Evolutionary conservation across 2,329 filamentous ascomycete genomes (phyloP).

Genomic region (Ustilaginoidea virens): DNA sequence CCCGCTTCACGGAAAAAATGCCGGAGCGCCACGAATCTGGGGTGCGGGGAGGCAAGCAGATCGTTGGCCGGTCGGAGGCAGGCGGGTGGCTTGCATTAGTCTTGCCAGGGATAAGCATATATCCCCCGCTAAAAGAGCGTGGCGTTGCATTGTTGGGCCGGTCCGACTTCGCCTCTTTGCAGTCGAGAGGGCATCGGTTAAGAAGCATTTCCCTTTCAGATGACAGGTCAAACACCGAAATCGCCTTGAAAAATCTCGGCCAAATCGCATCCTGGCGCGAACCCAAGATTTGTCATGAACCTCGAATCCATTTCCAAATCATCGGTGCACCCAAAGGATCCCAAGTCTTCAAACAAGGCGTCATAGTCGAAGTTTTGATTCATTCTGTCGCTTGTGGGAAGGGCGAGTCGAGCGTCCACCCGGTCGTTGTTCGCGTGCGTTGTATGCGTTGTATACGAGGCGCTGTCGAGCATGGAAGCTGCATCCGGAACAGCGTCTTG

Average conservation of each 20-base stretch:
- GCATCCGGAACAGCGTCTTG: neutral
- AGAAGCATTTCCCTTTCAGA: too few relatives aligned
- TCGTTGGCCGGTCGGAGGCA: too few relatives aligned
- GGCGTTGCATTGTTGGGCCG: too few relatives aligned
- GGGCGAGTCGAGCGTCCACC: neutral
- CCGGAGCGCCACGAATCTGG: slow-evolving; percentile 2
- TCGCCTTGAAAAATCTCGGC: slow-evolving; percentile 31
- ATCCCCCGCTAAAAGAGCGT: too few relatives aligned
- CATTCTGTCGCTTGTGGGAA: slow-evolving; percentile 1
- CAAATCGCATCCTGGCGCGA: slow-evolving; percentile 45
- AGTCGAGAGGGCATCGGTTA: too few relatives aligned
- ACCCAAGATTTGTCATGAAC: slow-evolving; percentile 53
- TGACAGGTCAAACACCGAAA: slow-evolving; percentile 17
- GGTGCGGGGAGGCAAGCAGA: slow-evolving; percentile 2
- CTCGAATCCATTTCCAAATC: slow-evolving; percentile 39
- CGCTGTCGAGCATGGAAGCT: neutral
- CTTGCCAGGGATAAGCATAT: neutral
- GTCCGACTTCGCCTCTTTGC: too few relatives aligned
- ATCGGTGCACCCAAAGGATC: slow-evolving; percentile 32
- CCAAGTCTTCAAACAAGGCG: slow-evolving; percentile 34
- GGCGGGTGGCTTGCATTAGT: too few relatives aligned
- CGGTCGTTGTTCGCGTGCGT: neutral
- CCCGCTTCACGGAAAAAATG: too few relatives aligned
- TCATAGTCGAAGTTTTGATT: slow-evolving; percentile 28
- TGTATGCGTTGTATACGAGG: neutral